Percentiles rank a stretch among this genome's conserved stretches.
Evolutionary conservation across 768 basidiomycete genomes (phyloP).

Genomic region (Psilocybe tampanensis): DNA sequence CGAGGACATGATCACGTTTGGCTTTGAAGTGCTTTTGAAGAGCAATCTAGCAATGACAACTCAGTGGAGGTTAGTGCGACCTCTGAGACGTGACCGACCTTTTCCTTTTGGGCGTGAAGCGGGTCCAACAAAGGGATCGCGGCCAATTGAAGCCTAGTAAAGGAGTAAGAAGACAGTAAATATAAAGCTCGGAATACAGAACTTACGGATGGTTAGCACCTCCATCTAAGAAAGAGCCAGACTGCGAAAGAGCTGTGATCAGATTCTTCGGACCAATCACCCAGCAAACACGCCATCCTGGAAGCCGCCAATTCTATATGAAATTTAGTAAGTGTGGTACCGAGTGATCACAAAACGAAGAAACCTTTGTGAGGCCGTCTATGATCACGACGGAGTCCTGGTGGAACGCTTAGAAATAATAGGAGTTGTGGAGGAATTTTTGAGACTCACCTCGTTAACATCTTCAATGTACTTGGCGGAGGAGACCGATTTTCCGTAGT

Average conservation of each 20-base stretch:
- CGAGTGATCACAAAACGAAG: background rate
- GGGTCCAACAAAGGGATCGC: slow-evolving; percentile 85
- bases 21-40: slow-evolving; percentile 89
- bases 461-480: slow-evolving; percentile 86
- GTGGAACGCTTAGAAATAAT: background rate
- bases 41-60: slow-evolving; percentile 60
- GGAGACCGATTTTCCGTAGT: slow-evolving; percentile 78
- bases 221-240: slow-evolving; percentile 92
- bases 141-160: slow-evolving; percentile 76
- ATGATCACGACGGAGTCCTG: slow-evolving; percentile 84
- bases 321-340: background rate
- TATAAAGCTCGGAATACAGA: background rate
- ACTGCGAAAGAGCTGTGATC: slow-evolving; percentile 89
- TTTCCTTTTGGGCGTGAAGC: slow-evolving; percentile 67
- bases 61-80: too few species aligned
- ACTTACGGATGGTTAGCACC: slow-evolving; percentile 91
- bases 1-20: slow-evolving; percentile 89
- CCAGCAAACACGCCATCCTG: slow-evolving; percentile 95
- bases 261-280: slow-evolving; percentile 90
- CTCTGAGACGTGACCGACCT: slow-evolving; percentile 41
- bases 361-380: slow-evolving; percentile 89
- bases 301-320: slow-evolving; percentile 86
- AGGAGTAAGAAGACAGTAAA: background rate
- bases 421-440: background rate
- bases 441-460: slow-evolving; percentile 63